Evolutionary conservation across 2,329 filamentous ascomycete species (phyloP), one percentile per base, ranked within the genome.

Genomic region (Epichloe gansuensis): DNA sequence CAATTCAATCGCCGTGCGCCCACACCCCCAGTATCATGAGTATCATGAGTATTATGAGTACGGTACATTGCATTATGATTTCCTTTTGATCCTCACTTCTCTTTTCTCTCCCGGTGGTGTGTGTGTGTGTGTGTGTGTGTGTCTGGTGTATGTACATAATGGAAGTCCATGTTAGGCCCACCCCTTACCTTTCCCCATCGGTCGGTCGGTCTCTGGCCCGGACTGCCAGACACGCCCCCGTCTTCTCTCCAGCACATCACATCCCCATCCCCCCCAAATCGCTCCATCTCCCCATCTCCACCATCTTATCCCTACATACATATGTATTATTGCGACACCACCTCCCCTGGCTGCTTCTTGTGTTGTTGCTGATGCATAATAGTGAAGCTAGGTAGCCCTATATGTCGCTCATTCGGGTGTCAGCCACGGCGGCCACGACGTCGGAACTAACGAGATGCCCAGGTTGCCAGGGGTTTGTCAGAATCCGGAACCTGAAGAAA

Each of bases 341-440:
- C 39, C 28, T 0, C 48, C 39, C 39, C 48, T 31, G 28, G 13
- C 34, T 28, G 23, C 38, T 28, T 13, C 34, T 48, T 48, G 38
- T 39, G 25, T 21, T 38, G 23, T 44, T 51, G 45, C 52, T 54
- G 39, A 38, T 54, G 52, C 52, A 49, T 52, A 15, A 46, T 39
- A 28, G 50, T 37, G 17, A 47, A 42, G 46, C 35, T 52, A 41
- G 49, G 49, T 54, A 54, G 53, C 53, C 53, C 53, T 54, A 49
- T 53, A 53, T 52, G 50, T 52, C 35, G 46, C 48, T 52, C 52
- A 42, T 48, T 51, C 44, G 45, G 45, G 39, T 42, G 38, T 48
- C 46, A 50, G 45, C 45, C 25, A 11, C 34, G 23, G 23, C 17
- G 51, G 28, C 46, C 46, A 35, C 15, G 48, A 46, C n/a, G 41